A percentile compares a stretch with the other conserved stretches of the same genome.
Conservation (phyloP, 768 basidiomycete species). For the Suillus bovinus region DNA sequence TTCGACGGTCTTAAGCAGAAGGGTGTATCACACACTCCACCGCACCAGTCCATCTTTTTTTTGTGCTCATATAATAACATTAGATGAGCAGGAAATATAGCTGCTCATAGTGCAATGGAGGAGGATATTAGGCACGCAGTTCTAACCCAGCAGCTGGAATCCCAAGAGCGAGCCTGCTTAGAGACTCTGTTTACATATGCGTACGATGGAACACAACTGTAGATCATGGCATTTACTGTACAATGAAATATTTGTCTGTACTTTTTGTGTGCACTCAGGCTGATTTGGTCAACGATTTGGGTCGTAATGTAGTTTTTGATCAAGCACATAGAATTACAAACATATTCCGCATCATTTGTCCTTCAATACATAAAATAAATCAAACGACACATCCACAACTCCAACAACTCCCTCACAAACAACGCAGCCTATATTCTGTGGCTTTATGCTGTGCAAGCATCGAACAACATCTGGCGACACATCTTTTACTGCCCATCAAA, state of each 20-base stretch:
- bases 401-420: too few species aligned
- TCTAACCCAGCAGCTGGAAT: neutral
- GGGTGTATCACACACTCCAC: neutral
- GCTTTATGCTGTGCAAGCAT: too few species aligned
- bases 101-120: neutral
- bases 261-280: too few species aligned
- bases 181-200: neutral
- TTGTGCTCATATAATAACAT: neutral
- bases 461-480: too few species aligned
- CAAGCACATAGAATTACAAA: too few species aligned
- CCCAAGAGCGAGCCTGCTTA: neutral
- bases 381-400: too few species aligned
- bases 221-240: neutral
- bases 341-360: too few species aligned
- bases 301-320: too few species aligned
- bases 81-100: neutral
- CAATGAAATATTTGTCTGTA: too few species aligned
- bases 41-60: neutral
- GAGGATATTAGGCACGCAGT: neutral
- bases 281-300: too few species aligned
- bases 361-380: too few species aligned
- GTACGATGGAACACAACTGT: neutral
- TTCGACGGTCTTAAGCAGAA: neutral
- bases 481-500: conserved; percentile 47
- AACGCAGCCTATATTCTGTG: too few species aligned